Evolutionary conservation across 805 yeast species (phyloP).

Genomic region (Barnettozyma pratensis): DNA sequence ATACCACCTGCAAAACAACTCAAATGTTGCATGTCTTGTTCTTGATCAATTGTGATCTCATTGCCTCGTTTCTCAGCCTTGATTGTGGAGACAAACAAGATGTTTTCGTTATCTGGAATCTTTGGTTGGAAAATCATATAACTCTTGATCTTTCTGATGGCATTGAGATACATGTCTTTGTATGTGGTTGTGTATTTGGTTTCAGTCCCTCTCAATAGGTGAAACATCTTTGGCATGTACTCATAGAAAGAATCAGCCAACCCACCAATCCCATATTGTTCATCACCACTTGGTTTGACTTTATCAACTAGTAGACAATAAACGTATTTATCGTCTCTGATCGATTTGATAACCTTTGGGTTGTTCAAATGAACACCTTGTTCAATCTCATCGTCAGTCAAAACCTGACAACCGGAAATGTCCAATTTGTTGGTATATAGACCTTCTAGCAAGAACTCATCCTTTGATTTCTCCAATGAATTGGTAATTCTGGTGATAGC

Average conservation of each 20-base stretch:
- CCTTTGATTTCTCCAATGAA: constrained; percentile 28
- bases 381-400: constrained; percentile 25
- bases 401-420: constrained; percentile 43
- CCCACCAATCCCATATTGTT: constrained; percentile 34
- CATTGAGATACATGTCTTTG: constrained; percentile 30
- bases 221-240: constrained; percentile 43
- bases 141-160: constrained; percentile 34
- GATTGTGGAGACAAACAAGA: constrained; percentile 26
- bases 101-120: constrained; percentile 35
- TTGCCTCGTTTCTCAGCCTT: constrained; percentile 17
- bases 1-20: constrained; percentile 52
- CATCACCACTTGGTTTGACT: constrained; percentile 14
- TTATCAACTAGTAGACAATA: constrained; percentile 29
- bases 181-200: constrained; percentile 20
- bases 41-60: constrained; percentile 15
- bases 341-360: constrained; percentile 33
- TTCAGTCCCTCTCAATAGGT: constrained; percentile 36
- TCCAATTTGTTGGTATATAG: constrained; percentile 42
- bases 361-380: constrained; percentile 30
- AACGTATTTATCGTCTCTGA: constrained; percentile 23
- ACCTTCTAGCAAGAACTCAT: constrained; percentile 34
- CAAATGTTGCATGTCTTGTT: constrained; percentile 40
- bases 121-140: constrained; percentile 41
- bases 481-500: constrained; percentile 42
- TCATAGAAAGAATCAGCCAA: constrained; percentile 43